These are phyloP conservation scores for Botryosphaeria agaves DNA, from an alignment of 2,329 filamentous ascomycete genomes.

Conservation along the genomic window DNA sequence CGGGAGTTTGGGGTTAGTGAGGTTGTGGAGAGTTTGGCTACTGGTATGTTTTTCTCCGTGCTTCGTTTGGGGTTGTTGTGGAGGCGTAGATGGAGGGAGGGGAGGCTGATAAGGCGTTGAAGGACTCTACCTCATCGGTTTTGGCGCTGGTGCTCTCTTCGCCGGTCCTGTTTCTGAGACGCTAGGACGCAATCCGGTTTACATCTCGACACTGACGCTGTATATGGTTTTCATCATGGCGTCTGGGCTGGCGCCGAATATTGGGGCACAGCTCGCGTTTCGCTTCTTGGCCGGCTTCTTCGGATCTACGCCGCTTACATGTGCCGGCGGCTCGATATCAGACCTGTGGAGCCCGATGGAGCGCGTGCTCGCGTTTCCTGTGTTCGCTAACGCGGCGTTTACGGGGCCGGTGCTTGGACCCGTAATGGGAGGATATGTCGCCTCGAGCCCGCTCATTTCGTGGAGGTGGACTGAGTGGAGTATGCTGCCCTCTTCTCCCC, in stretches of 20 bases:
- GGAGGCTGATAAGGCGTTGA: too few species aligned
- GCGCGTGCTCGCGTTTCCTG: conserved; percentile 30
- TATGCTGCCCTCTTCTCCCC: conserved; percentile 21
- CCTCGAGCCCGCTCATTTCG: conserved; percentile 15
- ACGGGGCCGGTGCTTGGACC: conserved; percentile 24
- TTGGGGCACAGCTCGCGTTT: conserved; percentile 29
- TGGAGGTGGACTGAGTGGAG: conserved; percentile 32
- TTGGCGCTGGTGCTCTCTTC: conserved; percentile 30
- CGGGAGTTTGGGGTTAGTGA: conserved; percentile 29
- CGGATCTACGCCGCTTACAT: conserved; percentile 26
- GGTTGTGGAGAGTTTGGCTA: conserved; percentile 33
- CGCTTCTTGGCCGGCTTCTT: conserved; percentile 33
- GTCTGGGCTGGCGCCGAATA: conserved; percentile 27
- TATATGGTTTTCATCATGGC: conserved; percentile 34
- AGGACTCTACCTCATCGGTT: conserved; percentile 17
- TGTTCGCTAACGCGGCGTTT: conserved; percentile 29
- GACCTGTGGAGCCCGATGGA: conserved; percentile 32
- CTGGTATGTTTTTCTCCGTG: too few species aligned
- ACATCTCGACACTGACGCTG: conserved; percentile 26
- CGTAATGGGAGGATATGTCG: conserved; percentile 28
- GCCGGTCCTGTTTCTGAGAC: conserved; percentile 20
- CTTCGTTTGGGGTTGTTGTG: background rate
- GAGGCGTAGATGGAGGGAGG: background rate
- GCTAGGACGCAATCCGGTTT: conserved; percentile 30
- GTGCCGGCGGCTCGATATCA: conserved; percentile 26